Evolutionary conservation across 352 stramenopile species (phyloP).

Genomic region (Globisporangium takayamanum): DNA sequence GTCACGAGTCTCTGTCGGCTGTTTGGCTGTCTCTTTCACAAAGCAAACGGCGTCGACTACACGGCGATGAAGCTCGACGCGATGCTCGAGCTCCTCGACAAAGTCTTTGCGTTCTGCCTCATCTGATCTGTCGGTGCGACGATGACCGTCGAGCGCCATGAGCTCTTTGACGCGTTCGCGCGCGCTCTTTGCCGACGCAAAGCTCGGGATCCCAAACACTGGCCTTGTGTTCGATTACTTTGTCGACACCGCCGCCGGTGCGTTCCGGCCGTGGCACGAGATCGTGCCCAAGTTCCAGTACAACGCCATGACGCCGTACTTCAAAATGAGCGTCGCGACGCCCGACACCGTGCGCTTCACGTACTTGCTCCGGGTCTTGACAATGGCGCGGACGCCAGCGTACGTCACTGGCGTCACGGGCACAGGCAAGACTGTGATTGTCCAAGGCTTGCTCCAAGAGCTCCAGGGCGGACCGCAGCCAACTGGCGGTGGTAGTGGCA

Average conservation of each 20-base stretch:
- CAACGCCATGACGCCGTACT: constrained; percentile 50
- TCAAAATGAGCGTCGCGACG: constrained; percentile 79
- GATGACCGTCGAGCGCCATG: constrained; percentile 66
- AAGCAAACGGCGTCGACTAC: constrained; percentile 22
- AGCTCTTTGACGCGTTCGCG: constrained; percentile 76
- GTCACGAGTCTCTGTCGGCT: constrained; percentile 82
- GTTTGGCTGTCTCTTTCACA: constrained; percentile 77
- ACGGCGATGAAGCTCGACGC: constrained; percentile 27
- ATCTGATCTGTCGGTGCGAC: constrained; percentile 90
- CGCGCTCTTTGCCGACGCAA: constrained; percentile 42
- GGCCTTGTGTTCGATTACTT: constrained; percentile 86
- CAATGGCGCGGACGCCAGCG: constrained; percentile 58
- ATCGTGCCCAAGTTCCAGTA: constrained; percentile 69
- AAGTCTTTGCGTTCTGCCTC: constrained; percentile 86
- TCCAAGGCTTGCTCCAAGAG: constrained; percentile 71
- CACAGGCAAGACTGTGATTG: constrained; percentile 86
- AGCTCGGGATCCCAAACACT: constrained; percentile 45
- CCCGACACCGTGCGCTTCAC: constrained; percentile 69
- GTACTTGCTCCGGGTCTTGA: constrained; percentile 47
- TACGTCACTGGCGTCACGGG: constrained; percentile 88
- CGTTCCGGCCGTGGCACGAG: constrained; percentile 50
- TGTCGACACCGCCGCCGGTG: constrained; percentile 48
- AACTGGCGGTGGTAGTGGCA: constrained; percentile 8
- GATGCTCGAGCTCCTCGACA: constrained; percentile 51
- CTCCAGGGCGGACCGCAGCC: constrained; percentile 23